phyloP scores from a whole-genome alignment of 768 basidiomycete genomes.

The Mycena vulgaris region DNA sequence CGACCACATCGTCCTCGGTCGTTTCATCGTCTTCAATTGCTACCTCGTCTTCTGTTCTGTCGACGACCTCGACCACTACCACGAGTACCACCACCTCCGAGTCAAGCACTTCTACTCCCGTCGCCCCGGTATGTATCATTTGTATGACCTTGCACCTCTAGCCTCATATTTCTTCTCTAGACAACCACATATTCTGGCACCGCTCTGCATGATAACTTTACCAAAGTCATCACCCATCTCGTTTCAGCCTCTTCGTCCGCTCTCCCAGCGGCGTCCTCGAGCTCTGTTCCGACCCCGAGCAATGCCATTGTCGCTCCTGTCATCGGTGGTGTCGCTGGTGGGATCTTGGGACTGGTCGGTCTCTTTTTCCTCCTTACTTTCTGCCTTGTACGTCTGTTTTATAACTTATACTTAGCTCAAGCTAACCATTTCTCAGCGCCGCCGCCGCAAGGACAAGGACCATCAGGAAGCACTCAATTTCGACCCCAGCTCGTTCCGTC shows the following conservation, averaged over 20 bases:
- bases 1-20: neutral
- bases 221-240: conserved; percentile 29
- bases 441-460: conserved; percentile 54
- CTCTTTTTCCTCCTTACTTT: conserved; percentile 61
- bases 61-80: neutral
- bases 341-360: conserved; percentile 58
- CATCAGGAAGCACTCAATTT: conserved; percentile 63
- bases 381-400: conserved; percentile 58
- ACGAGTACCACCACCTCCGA: neutral
- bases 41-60: neutral
- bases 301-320: conserved; percentile 41
- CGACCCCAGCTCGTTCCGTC: conserved; percentile 71
- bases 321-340: conserved; percentile 63
- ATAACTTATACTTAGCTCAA: conserved; percentile 7
- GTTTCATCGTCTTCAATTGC: neutral
- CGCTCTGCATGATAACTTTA: conserved; percentile 25
- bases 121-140: neutral
- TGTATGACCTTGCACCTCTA: neutral
- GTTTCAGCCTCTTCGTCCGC: neutral
- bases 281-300: conserved; percentile 2
- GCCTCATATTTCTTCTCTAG: neutral
- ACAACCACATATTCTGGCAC: conserved; percentile 30
- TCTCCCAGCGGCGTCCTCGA: neutral
- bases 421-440: conserved; percentile 49
- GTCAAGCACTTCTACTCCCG: neutral